Conservation (phyloP, 139 green algal species). For the Chlorella sorokiniana region DNA sequence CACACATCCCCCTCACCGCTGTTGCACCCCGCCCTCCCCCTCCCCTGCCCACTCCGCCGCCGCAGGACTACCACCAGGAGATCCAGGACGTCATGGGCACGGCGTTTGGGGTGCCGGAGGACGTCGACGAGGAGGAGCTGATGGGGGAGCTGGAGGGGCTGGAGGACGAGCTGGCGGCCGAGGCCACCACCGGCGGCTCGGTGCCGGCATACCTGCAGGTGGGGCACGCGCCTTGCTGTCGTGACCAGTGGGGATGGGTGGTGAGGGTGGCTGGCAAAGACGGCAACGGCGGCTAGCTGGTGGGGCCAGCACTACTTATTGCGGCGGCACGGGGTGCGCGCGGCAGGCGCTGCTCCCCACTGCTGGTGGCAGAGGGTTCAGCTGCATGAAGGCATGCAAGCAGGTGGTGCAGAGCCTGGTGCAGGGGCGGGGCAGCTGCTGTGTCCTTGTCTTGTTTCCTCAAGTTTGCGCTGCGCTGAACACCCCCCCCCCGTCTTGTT, state of each 20-base stretch:
- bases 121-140: conserved; percentile 96
- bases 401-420: neutral
- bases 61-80: conserved; percentile 87
- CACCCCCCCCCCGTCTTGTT: neutral
- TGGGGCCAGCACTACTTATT: no score
- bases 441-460: neutral
- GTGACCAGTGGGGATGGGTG: no score
- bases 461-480: neutral
- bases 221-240: no score
- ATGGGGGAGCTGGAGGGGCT: conserved; percentile 97
- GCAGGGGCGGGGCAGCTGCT: neutral
- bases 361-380: no score
- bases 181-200: conserved; percentile 43
- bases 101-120: conserved; percentile 89
- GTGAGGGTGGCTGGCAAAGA: no score
- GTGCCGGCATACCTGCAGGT: conserved; percentile 83
- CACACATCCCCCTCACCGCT: neutral
- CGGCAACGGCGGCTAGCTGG: no score
- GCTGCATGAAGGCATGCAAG: no score
- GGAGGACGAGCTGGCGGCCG: conserved; percentile 73
- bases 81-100: conserved; percentile 90
- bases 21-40: no score
- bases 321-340: no score
- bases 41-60: neutral
- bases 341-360: no score